Base-by-base conservation (phyloP, 257 asterid genomes). In the Lithospermum erythrorhizon region DNA sequence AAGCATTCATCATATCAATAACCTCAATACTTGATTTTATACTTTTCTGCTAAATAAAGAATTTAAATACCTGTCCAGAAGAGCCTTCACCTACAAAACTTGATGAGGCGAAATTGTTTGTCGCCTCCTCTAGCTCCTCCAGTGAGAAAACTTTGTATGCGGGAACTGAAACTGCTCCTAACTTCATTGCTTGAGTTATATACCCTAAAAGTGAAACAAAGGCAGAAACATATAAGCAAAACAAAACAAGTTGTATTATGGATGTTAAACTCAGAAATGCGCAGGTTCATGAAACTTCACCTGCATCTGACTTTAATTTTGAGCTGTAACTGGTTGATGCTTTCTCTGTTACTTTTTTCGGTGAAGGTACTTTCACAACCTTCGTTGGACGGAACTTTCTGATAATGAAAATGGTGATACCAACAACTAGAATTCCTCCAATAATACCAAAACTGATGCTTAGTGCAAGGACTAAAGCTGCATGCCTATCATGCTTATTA, bases 111-210 rank as follows among this genome's bases (percentile, higher is more conserved):
- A 87, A 87, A 69, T 87, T 82, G 66, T 76, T 80, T 0, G 96
- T 85, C 23, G 95, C 98, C 70, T 59, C 78, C 81, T 85, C 85
- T 22, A 90, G 85, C 70, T 90, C 98, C 68, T 82, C 96, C 29
- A 82, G 59, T 18, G 93, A 74, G 66, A 87, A 87, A 29, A 82
- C 76, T 64, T 90, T 68, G 61, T 87, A 87, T 47, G 87, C 72
- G 27, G 96, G 94, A 75, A 90, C 80, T 53, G 84, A 84, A 16
- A 80, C 73, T 48, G 87, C 78, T 57, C 93, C 96, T 47, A 85
- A 60, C 70, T 83, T 87, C 96, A 82, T 82, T 41, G 94, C 83
- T 74, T 78, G 94, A 54, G 93, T 79, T 68, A 85, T 81, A 65
- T 82, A 78, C 69, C 95, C 96, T 90, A 56, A 62, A 62, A 22